A percentile compares a stretch with the other conserved stretches of the same genome.
Conservation (phyloP, 352 stramenopile species). For the Aphanomyces stellatus region DNA sequence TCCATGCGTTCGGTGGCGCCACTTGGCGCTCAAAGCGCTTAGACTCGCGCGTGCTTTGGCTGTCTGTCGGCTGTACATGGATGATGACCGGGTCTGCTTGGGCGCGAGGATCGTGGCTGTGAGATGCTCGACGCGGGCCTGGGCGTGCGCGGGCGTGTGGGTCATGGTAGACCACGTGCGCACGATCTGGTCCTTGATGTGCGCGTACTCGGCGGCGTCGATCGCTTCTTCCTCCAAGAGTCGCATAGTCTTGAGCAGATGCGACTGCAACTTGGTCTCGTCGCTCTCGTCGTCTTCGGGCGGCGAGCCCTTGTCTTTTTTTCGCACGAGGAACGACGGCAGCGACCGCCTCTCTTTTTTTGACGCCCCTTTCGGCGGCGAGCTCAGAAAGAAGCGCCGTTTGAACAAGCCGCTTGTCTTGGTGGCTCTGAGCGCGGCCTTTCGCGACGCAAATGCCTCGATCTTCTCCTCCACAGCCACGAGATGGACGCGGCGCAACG, state of each 20-base stretch:
- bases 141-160: not conserved
- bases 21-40: not conserved
- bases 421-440: constrained; percentile 48
- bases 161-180: not conserved
- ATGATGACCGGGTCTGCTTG: not conserved
- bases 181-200: constrained; percentile 4
- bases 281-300: not conserved
- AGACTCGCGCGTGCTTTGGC: not conserved
- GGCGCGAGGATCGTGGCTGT: not conserved
- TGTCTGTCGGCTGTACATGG: not conserved
- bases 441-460: constrained; percentile 69
- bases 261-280: not conserved
- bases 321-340: not conserved
- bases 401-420: not conserved
- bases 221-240: not conserved
- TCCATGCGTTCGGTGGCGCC: not conserved
- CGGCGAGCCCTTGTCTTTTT: not conserved
- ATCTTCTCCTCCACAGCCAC: constrained; percentile 77
- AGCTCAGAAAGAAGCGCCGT: not conserved
- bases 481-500: constrained; percentile 66
- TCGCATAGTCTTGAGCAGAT: not conserved
- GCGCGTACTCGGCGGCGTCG: not conserved
- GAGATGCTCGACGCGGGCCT: not conserved
- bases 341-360: not conserved
- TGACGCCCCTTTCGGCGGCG: not conserved